Evolutionary conservation across 805 yeast genomes (phyloP).

Genomic region (Lipomyces orientalis): DNA sequence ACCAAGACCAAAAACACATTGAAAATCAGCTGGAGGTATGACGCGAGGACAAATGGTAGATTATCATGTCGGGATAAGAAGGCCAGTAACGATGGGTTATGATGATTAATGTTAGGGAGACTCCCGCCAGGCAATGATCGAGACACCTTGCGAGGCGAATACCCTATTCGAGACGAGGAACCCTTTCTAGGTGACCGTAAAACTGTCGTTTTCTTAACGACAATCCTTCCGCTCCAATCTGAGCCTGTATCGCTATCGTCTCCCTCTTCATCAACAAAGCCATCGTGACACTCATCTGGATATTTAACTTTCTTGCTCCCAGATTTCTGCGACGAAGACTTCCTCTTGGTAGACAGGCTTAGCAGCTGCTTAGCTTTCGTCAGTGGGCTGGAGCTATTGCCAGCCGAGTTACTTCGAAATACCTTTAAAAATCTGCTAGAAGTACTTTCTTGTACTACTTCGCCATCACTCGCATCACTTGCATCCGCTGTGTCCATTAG

Average conservation of each 20-base stretch:
- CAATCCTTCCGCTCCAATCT: slow-evolving; percentile 26
- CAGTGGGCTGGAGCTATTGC: slow-evolving; percentile 19
- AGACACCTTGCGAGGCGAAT: slow-evolving; percentile 18
- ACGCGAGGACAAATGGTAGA: slow-evolving; percentile 60
- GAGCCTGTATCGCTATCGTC: slow-evolving; percentile 25
- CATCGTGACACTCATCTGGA: slow-evolving; percentile 7
- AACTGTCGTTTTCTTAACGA: slow-evolving; percentile 29
- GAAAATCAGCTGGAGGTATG: slow-evolving; percentile 68
- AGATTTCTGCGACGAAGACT: slow-evolving; percentile 15
- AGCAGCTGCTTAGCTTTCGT: slow-evolving; percentile 13
- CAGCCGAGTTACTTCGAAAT: slow-evolving; percentile 11
- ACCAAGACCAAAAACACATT: slow-evolving; percentile 59
- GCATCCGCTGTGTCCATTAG: neutral
- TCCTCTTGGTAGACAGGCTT: neutral
- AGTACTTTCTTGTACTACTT: neutral
- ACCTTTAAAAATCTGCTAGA: slow-evolving; percentile 12
- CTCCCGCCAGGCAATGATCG: slow-evolving; percentile 3
- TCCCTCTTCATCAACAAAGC: slow-evolving; percentile 13
- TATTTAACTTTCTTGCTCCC: neutral
- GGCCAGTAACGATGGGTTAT: slow-evolving; percentile 19
- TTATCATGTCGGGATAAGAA: slow-evolving; percentile 35
- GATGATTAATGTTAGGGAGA: neutral
- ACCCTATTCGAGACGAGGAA: slow-evolving; percentile 39
- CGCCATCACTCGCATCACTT: neutral
- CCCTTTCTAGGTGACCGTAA: slow-evolving; percentile 30